Evolutionary conservation across 768 basidiomycete species (phyloP), one percentile per base, ranked within the genome.

Genomic region (Termitomyces sp.): DNA sequence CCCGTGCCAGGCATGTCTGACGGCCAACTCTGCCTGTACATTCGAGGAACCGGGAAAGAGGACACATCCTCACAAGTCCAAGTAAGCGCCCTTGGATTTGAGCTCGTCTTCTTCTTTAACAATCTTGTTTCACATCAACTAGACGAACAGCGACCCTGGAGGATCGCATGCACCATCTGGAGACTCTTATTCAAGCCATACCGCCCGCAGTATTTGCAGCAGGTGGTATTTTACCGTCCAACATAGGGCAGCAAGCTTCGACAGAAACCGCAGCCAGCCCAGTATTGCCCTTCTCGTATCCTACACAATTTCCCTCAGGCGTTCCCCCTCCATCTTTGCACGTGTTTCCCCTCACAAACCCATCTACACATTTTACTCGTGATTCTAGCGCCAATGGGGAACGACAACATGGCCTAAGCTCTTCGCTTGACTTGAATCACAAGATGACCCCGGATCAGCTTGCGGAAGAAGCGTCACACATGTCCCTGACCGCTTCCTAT

Each of bases 21-120:
- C 87, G 6, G 88, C 90, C 12, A 88, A 81, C 65, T 90, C 90
- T 2, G 75, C 87, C 8, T 93, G 91, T 62, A 92, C 91, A 0
- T 92, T 92, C 65, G 91, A 92, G 70, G 91, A 92, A 70, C 87
- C 89, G 3, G 89, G 90, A 3, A 93, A 93, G 74, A 77, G 90
- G 57, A 87, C 86, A 1, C 89, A 92, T 66, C 88, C 90, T 36
- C 90, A 92, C 72, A 93, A 92, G 73, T 92, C 91, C 65, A 93
- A 91, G 88, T 90, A 66, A 63, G 88, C 5, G 37, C 51, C n/a
- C 12, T 75, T 22, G 18, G 10, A 13, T 29, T 3, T n/a, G 24
- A 24, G 28, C 24, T 7, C 7, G 13, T 41, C 20, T 20, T 49
- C 4, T 24, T 36, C 20, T 42, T 45, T 59, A 45, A 51, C 54